These are phyloP conservation scores for Cystobasidium sp. DNA, from an alignment of 1,284 basidiomycete species.

Conservation along the genomic window DNA sequence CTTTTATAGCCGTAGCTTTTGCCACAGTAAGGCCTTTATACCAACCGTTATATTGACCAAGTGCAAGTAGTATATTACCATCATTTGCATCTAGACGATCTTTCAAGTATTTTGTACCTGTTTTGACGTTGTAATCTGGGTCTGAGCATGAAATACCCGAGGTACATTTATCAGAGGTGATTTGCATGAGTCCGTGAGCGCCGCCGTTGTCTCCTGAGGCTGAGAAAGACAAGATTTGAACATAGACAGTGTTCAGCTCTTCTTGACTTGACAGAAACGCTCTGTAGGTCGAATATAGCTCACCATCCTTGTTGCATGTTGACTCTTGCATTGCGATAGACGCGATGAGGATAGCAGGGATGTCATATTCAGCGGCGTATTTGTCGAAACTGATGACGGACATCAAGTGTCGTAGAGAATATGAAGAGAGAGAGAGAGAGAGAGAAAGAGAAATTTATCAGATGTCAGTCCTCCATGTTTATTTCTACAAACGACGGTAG, in stretches of 20 bases:
- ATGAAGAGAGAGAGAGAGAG: background rate
- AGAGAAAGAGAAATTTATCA: too few species aligned
- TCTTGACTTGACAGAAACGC: background rate
- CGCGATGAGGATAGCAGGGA: conserved; percentile 70
- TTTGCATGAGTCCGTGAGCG: conserved; percentile 82
- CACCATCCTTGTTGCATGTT: conserved; percentile 67
- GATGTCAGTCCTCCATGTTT: too few species aligned
- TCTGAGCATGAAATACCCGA: conserved; percentile 61
- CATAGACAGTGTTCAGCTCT: background rate
- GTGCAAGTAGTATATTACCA: conserved; percentile 65
- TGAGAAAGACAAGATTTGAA: background rate
- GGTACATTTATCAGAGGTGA: conserved; percentile 62
- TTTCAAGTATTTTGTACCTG: conserved; percentile 62
- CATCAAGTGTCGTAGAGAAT: background rate
- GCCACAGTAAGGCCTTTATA: conserved; percentile 64
- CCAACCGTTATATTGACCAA: conserved; percentile 79
- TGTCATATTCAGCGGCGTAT: conserved; percentile 64
- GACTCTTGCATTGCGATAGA: conserved; percentile 83
- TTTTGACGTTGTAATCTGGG: conserved; percentile 57
- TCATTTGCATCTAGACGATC: conserved; percentile 63
- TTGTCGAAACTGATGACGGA: conserved; percentile 62
- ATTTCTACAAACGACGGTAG: background rate
- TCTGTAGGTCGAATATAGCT: background rate
- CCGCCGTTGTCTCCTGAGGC: conserved; percentile 70
- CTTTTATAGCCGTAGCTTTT: conserved; percentile 66